These are phyloP conservation scores for Phytophthora idaei DNA, from an alignment of 352 stramenopile genomes.

Conservation along the genomic window DNA sequence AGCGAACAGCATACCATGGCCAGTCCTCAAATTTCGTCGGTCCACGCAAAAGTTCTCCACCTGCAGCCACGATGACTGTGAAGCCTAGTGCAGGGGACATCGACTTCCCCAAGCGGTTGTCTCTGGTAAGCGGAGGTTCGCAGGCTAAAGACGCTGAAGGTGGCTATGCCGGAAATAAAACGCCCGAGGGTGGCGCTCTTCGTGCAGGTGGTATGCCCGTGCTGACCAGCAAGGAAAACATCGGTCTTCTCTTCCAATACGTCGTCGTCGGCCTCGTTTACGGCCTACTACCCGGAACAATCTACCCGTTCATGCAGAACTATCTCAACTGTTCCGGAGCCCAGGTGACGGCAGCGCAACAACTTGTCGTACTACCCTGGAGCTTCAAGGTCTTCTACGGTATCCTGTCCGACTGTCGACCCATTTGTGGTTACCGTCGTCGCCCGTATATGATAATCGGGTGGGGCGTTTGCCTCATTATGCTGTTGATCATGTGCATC, in stretches of 20 bases:
- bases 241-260: slow-evolving; percentile 49
- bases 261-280: slow-evolving; percentile 17
- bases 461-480: slow-evolving; percentile 22
- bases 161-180: slow-evolving; percentile 25
- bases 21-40: slow-evolving; percentile 14
- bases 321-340: slow-evolving; percentile 48
- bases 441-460: slow-evolving; percentile 50
- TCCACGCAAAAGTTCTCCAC: background rate
- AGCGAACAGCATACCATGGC: background rate
- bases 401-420: background rate
- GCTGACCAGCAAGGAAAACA: slow-evolving; percentile 36
- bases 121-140: slow-evolving; percentile 25
- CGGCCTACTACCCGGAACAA: slow-evolving; percentile 27
- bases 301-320: slow-evolving; percentile 31
- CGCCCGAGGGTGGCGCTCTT: slow-evolving; percentile 24
- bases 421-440: too few species aligned
- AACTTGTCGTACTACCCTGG: too few species aligned
- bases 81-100: slow-evolving; percentile 11
- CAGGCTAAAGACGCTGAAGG: slow-evolving; percentile 28
- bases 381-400: slow-evolving; percentile 6
- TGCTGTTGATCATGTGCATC: too few species aligned
- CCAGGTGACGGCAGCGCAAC: slow-evolving; percentile 38
- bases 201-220: slow-evolving; percentile 31
- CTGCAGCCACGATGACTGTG: background rate
- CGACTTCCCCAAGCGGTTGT: slow-evolving; percentile 29